Evolutionary conservation across 2,329 filamentous ascomycete species (phyloP).

Genomic region (Leptoxyphium fumago): DNA sequence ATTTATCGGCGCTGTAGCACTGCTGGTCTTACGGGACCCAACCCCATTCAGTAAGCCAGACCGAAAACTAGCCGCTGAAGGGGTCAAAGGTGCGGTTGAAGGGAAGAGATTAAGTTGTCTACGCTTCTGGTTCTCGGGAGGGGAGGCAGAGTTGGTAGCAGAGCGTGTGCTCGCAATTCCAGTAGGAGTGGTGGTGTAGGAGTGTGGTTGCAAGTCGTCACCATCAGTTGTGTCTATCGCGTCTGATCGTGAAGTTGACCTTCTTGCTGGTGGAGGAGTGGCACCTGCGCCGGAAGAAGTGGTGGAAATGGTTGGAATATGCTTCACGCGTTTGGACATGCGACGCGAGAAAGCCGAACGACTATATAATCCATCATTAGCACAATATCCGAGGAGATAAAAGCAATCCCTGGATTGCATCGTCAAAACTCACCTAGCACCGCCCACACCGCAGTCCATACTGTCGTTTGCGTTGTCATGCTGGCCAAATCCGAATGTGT

Average conservation of each 20-base stretch:
- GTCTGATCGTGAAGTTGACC: too few relatives aligned
- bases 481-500: neutral
- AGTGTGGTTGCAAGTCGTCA: neutral
- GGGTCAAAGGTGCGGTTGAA: neutral
- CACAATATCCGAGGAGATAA: too few relatives aligned
- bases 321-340: conserved; percentile 14
- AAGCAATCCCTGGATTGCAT: too few relatives aligned
- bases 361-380: neutral
- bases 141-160: neutral
- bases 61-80: neutral
- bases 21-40: neutral
- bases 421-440: neutral
- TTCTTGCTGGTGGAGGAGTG: neutral
- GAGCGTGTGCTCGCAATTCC: too few relatives aligned
- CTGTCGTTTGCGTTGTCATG: conserved; percentile 3
- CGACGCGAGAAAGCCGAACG: conserved; percentile 14
- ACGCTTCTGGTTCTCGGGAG: neutral
- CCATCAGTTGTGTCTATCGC: too few relatives aligned
- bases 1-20: neutral
- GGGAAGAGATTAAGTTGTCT: neutral
- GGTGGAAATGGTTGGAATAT: conserved; percentile 3
- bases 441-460: neutral
- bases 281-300: neutral
- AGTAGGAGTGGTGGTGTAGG: neutral
- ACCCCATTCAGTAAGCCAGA: neutral